Percentiles rank a stretch among this genome's conserved stretches.
Evolutionary conservation across 306 rosid species (phyloP).

Genomic region (Medicago ruthenica): DNA sequence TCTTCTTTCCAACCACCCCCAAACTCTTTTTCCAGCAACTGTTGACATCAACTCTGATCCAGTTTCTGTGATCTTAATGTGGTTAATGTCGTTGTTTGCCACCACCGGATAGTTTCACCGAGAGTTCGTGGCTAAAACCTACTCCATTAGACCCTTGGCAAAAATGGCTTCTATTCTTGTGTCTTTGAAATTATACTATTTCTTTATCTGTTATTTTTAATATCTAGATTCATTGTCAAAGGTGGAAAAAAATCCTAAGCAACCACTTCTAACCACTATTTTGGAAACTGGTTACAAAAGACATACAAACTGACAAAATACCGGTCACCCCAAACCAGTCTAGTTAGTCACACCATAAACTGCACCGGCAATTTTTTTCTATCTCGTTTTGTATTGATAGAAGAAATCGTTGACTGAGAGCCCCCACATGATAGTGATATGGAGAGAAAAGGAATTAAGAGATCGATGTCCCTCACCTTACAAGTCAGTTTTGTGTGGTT

Average conservation of each 20-base stretch:
- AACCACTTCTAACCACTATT: conserved; percentile 3
- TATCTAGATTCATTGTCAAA: neutral
- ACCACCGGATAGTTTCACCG: neutral
- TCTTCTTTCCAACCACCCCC: neutral
- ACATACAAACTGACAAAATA: conserved; percentile 15
- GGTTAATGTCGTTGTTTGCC: neutral
- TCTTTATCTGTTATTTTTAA: neutral
- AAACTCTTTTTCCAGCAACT: neutral
- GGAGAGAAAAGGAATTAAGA: neutral
- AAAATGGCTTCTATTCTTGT: neutral
- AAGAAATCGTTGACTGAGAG: neutral
- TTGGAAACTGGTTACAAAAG: neutral
- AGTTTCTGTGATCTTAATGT: neutral
- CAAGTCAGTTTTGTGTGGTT: neutral
- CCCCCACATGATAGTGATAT: conserved; percentile 4
- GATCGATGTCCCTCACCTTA: neutral
- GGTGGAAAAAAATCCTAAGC: neutral
- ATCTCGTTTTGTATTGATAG: conserved; percentile 20
- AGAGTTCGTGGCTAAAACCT: neutral
- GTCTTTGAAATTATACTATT: neutral
- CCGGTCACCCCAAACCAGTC: conserved; percentile 25
- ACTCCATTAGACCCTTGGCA: neutral
- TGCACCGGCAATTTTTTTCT: conserved; percentile 15
- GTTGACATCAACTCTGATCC: neutral
- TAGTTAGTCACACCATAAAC: conserved; percentile 19